Evolutionary conservation across 1,139 yeast species (phyloP), one percentile per base, ranked within the genome.

Genomic region (Pichia terricola): DNA sequence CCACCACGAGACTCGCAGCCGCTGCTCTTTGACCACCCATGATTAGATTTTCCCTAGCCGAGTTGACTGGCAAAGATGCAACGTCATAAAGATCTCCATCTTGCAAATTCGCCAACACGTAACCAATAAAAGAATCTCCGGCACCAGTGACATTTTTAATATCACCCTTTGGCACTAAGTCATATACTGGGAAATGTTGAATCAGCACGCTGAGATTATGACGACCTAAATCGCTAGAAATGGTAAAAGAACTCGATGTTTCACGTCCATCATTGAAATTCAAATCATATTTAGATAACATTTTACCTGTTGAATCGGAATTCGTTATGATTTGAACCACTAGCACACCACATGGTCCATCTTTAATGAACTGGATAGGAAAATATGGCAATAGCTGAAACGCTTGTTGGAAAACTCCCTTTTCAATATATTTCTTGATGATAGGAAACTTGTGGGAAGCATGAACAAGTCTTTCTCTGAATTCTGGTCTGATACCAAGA

Each of bases 381-480:
- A 82, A 67, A 53, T 69, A 86, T 0, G 95, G 95, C 22, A 85
- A 64, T 8, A 86, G 53, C 52, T 80, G 82, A 53, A 83, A 72
- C 1, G 83, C 75, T 55, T 81, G 83, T 57, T 84, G 94, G 22
- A 82, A 66, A 4, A 72, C 61, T 0, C 95, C 96, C 4, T 60
- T 45, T 1, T 66, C 36, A 35, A 68, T 46, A n/a, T 70, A 59
- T 2, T 52, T 40, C 22, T 52, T 45, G 16, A 72, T 46, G 3
- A 59, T 45, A 2, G 55, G 50, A 36, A 52, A 47, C 28, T 60
- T 54, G 11, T 52, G 50, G 3, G 68, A 58, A 28, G 61, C 47
- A 26, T 59, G 50, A 40, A 64, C 64, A 50, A 76, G 51, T 47
- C 59, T 57, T 41, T 68, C 70, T 43, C 81, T 60, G 51, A 79